Evolutionary conservation across 2,329 filamentous ascomycete species (phyloP).

Genomic region (Ophidiomyces ophidiicola): DNA sequence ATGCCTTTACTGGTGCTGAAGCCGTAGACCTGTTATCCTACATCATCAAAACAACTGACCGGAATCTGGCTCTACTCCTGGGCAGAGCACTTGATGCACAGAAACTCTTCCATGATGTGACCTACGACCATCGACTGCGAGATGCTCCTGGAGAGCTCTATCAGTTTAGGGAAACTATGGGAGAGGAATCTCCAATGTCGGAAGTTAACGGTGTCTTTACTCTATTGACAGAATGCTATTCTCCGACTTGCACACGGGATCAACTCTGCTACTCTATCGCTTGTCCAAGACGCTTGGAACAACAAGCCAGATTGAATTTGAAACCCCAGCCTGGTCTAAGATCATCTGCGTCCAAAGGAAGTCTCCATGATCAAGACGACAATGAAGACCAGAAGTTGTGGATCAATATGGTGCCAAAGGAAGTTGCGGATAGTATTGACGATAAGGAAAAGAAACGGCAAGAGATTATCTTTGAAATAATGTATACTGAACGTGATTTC

Average conservation of each 20-base stretch:
- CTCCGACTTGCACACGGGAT: conserved; percentile 89
- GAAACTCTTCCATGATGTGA: conserved; percentile 98
- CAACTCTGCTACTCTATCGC: conserved; percentile 96
- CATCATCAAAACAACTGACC: conserved; percentile 93
- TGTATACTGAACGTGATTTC: conserved; percentile 97
- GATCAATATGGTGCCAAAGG: conserved; percentile 97
- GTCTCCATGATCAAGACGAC: conserved; percentile 74
- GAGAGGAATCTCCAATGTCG: conserved; percentile 55
- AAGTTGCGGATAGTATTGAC: conserved; percentile 76
- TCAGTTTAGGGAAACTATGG: conserved; percentile 85
- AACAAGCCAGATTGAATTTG: conserved; percentile 85
- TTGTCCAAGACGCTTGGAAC: conserved; percentile 82
- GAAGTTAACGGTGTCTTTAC: conserved; percentile 95
- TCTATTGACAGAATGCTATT: conserved; percentile 91
- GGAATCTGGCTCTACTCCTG: conserved; percentile 81
- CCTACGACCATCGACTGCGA: conserved; percentile 87
- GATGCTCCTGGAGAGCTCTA: conserved; percentile 94
- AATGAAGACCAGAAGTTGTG: conserved; percentile 95
- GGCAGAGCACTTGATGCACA: conserved; percentile 90
- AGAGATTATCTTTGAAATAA: conserved; percentile 94
- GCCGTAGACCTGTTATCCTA: conserved; percentile 91
- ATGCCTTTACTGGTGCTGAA: conserved; percentile 88
- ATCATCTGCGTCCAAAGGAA: conserved; percentile 55
- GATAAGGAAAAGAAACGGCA: conserved; percentile 95
- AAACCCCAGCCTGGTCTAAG: conserved; percentile 83